Evolutionary conservation across 108 stramenopile genomes (phyloP).

Genomic region (Parietichytrium sp.): DNA sequence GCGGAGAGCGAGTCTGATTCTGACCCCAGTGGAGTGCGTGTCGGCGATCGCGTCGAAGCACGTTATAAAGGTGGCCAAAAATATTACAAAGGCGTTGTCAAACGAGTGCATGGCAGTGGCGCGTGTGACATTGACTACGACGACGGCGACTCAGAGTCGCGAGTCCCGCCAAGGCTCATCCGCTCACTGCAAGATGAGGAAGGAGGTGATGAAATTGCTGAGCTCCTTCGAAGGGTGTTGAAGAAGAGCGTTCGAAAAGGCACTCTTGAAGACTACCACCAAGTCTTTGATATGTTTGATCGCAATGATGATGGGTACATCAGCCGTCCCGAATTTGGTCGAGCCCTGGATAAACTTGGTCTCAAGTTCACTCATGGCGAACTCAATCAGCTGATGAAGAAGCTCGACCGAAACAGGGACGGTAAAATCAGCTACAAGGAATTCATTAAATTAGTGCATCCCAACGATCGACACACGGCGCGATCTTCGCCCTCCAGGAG

Average conservation of each 20-base stretch:
- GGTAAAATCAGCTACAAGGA: background rate
- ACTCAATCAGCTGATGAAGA: background rate
- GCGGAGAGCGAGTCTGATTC: background rate
- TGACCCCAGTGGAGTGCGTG: constrained; percentile 20
- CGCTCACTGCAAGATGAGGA: background rate
- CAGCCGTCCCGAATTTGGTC: constrained; percentile 2
- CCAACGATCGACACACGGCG: no score
- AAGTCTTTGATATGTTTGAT: constrained; percentile 26
- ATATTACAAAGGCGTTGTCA: constrained; percentile 54
- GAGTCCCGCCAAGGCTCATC: background rate
- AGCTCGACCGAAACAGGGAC: constrained; percentile 19
- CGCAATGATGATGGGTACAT: background rate
- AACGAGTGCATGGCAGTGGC: constrained; percentile 50
- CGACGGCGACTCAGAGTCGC: constrained; percentile 42
- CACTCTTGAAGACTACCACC: background rate
- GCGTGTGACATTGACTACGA: constrained; percentile 60
- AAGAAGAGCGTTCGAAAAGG: constrained; percentile 7
- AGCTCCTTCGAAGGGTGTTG: background rate
- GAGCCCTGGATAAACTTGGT: constrained; percentile 24
- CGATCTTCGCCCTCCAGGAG: no score
- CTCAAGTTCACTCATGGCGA: background rate
- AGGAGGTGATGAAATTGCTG: background rate
- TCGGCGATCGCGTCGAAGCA: constrained; percentile 50
- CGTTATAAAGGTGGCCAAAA: constrained; percentile 44
- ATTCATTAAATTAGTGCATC: no score